A percentile compares a stretch with the other conserved stretches of the same genome.
Conservation (phyloP, 75 land plant species). For the Picea sitchensis region DNA sequence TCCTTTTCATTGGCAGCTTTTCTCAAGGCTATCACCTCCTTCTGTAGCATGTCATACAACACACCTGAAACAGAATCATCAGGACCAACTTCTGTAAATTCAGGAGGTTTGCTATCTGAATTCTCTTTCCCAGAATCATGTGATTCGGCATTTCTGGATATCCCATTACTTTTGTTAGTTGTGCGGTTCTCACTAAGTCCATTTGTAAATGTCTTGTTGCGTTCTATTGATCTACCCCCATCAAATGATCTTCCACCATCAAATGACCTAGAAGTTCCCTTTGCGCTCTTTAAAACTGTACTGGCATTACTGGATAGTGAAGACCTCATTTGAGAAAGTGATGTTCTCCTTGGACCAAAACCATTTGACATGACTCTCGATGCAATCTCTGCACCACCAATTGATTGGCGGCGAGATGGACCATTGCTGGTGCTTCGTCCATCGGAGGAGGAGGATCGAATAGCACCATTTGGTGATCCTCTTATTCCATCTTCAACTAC, state of each 20-base stretch:
- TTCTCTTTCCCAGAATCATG: constrained; percentile 29
- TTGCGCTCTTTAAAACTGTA: constrained; percentile 72
- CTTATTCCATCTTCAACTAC: constrained; percentile 71
- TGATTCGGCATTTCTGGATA: constrained; percentile 30
- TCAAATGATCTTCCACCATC: constrained; percentile 64
- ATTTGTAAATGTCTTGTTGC: constrained; percentile 55
- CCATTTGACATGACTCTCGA: constrained; percentile 71
- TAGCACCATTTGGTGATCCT: constrained; percentile 33
- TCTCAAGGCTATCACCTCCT: constrained; percentile 82
- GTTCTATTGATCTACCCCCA: constrained; percentile 40
- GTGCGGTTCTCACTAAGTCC: constrained; percentile 39
- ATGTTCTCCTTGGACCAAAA: constrained; percentile 38
- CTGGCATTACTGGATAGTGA: constrained; percentile 50
- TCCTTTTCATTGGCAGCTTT: constrained; percentile 91
- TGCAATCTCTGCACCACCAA: constrained; percentile 67
- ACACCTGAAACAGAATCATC: constrained; percentile 79
- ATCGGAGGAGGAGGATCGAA: constrained; percentile 33
- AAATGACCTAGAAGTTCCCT: constrained; percentile 86
- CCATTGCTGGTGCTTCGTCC: constrained; percentile 63
- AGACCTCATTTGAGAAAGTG: constrained; percentile 57
- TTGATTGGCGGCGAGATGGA: constrained; percentile 63
- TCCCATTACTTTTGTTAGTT: constrained; percentile 29
- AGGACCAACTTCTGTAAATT: constrained; percentile 21
- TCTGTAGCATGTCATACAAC: constrained; percentile 92
- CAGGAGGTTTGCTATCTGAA: constrained; percentile 39